Base-by-base conservation (phyloP, 2,329 filamentous ascomycete genomes). In the Xylariaceae sp. region DNA sequence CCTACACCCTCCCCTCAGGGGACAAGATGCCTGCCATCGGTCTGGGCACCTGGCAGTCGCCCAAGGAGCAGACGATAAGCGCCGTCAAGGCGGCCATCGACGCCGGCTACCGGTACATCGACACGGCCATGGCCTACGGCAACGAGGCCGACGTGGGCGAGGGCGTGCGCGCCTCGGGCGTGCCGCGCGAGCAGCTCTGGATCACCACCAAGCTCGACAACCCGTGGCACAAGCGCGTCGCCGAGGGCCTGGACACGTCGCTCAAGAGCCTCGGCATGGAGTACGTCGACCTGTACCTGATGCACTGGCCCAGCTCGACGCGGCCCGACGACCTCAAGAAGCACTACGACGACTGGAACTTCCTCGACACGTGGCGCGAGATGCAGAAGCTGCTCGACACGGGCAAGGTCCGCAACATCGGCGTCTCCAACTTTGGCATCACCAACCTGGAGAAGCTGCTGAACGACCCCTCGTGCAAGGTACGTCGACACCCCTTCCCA, bases 351-450 rank as follows among this genome's bases (percentile, higher is more conserved):
- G 83, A 87, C 64, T 90, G 85, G 84, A 73, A 86, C 64, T 90
- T 84, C 60, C 68, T 83, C 49, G 78, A 92, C 61, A 92, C 86
- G 17, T 93, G 73, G 75, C 64, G 68, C 40, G 78, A 80, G 64
- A 67, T 84, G 69, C 76, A 83, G 62, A 82, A 81, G 67, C 66
- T 86, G 29, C 63, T 76, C 16, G 73, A 60, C 9, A 77, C 73
- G 28, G 79, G 80, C 57, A 84, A 86, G 61, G 83, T 83, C 32
- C 74, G 71, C 60, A 86, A 85, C 66, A 87, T 90, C 55, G 85
- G 85, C 49, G 82, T 92, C 37, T 87, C 83, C 59, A 93, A 93
- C 71, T 92, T 93, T 58, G 81, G 72, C 43, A 85, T 89, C 57
- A 75, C 67, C 59, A 84, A 92, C 61, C 66, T 92, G 23, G 82